phyloP scores from a whole-genome alignment of 2,329 filamentous ascomycete genomes.

The Xylaria sp. region DNA sequence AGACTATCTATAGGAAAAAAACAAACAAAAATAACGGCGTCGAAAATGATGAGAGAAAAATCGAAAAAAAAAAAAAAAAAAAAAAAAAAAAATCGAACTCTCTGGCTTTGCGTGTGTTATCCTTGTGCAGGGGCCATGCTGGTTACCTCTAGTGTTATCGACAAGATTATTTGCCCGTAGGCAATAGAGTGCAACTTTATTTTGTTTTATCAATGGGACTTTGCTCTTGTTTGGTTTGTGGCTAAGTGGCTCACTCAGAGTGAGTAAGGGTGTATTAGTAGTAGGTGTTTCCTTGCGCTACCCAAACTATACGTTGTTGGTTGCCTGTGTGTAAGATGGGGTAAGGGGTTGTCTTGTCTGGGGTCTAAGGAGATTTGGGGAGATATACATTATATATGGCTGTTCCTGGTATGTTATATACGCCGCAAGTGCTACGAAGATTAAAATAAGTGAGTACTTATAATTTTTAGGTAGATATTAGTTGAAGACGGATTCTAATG shows the following conservation, averaged over 20 bases:
- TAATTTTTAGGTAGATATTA: neutral
- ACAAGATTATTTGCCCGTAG: neutral
- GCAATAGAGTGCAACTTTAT: neutral
- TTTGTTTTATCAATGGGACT: neutral
- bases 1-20: neutral
- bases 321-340: neutral
- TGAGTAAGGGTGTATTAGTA: neutral
- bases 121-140: slow-evolving; percentile 2
- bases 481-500: neutral
- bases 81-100: neutral
- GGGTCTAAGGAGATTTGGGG: too few species aligned
- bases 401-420: too few species aligned
- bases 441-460: neutral
- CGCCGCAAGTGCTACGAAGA: too few species aligned
- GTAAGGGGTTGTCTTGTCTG: too few species aligned
- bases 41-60: neutral
- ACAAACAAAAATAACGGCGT: too few species aligned
- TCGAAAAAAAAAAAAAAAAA: neutral
- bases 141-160: neutral
- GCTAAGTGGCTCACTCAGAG: neutral
- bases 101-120: neutral
- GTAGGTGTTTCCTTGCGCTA: too few species aligned
- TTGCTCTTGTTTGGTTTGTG: neutral
- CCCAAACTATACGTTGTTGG: too few species aligned
- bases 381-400: too few species aligned